Base-by-base conservation (phyloP, 176 grass and related monocot species). In the Saccharum spontaneum region DNA sequence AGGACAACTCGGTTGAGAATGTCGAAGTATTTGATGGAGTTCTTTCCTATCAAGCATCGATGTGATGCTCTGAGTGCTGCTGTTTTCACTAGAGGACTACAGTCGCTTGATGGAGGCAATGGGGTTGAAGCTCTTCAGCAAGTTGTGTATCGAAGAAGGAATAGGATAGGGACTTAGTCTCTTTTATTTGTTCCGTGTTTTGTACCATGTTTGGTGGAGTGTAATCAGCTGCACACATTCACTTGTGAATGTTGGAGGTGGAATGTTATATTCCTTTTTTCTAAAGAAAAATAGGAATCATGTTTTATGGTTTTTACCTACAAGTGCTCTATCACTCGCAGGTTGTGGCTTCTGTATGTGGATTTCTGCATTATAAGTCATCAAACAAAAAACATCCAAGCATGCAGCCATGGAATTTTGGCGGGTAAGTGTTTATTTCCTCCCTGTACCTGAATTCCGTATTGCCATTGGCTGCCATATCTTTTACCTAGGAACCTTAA, bases 291-390 rank as follows among this genome's bases (percentile, higher is more conserved):
- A 23, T 13, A 26, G 22, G 48, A 38, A 48, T 82, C 37, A 46
- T 63, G 65, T 78, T 73, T 62, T 62, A 62, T 62, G 9, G 3
- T 62, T 62, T 62, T 74, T 48, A 85, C 69, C 14, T 40, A 54
- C 22, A 41, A 26, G 16, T 91, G 67, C 20, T 88, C 55, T 24
- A n/a, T 89, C 48, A 65, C 71, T 48, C 69, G 37, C 89, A 98
- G 95, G 77, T 85, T 4, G 85, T 98, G 45, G 93, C 95, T 67
- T 98, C 93, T 64, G 44, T 89, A 83, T 98, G 95, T 89, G 95
- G 95, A 45, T 82, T 98, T 83, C 64, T 98, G 74, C 95, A 98
- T 87, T 95, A 95, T 64, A 98, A 90, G 52, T 95, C 87, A 55
- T 93, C 95, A 71, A 85, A 65, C 48, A 92, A 86, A 82, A 93